Evolutionary conservation across 179 eudicot genomes (phyloP).

Genomic region (Patellifolia procumbens): DNA sequence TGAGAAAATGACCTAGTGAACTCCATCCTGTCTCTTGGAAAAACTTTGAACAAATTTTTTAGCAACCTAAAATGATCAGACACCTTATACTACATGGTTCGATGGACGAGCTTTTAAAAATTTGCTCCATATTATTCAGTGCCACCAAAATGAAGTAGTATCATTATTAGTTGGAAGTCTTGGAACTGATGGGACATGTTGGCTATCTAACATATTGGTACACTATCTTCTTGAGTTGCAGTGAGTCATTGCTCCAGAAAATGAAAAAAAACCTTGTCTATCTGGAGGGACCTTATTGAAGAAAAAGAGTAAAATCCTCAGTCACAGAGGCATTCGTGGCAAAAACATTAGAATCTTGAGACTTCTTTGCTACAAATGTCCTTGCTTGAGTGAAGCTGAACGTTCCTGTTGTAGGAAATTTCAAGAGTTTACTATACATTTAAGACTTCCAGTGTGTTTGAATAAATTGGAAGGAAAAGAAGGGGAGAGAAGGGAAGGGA

Average conservation of each 20-base stretch:
- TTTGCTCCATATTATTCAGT: neutral
- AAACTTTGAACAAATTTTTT: neutral
- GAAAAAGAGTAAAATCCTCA: too few relatives aligned
- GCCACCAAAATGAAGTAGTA: too few relatives aligned
- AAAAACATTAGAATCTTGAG: neutral
- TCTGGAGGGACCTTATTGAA: too few relatives aligned
- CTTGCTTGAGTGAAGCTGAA: neutral
- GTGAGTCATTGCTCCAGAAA: too few relatives aligned
- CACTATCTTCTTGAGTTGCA: too few relatives aligned
- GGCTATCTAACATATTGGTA: too few relatives aligned
- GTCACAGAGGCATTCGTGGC: neutral
- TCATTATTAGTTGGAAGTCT: too few relatives aligned
- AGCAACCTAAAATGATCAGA: neutral
- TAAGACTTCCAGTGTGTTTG: too few relatives aligned
- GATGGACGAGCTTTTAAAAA: neutral
- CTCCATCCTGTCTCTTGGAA: conserved; percentile 4
- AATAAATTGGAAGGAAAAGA: too few relatives aligned
- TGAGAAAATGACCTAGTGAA: conserved; percentile 26
- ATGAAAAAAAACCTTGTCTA: too few relatives aligned
- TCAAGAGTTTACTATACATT: neutral
- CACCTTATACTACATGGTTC: neutral
- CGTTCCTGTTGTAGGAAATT: neutral
- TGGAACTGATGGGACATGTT: too few relatives aligned
- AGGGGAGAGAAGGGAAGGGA: too few relatives aligned
- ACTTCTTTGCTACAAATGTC: neutral